Conservation (phyloP, 1,284 basidiomycete genomes). For the Ganoderma resinaceum region DNA sequence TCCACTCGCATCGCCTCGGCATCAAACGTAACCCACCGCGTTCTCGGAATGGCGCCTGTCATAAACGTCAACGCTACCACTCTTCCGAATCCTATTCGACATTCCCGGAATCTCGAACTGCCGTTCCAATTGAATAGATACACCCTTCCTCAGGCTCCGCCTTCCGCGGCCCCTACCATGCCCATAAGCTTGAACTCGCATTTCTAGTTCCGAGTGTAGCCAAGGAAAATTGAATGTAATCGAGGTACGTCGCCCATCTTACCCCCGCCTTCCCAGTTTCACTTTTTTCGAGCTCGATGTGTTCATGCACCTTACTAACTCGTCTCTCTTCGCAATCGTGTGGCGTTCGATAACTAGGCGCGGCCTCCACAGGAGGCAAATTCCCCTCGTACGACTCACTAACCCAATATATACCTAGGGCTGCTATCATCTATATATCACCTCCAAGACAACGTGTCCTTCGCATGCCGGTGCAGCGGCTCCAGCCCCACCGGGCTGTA, state of each 20-base stretch:
- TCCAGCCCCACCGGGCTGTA: not conserved
- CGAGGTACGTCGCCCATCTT: not conserved
- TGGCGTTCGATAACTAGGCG: not conserved
- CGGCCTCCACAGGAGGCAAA: not conserved
- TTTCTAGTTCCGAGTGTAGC: not conserved
- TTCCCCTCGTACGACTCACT: not conserved
- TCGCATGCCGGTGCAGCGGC: not conserved
- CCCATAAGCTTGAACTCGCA: not conserved
- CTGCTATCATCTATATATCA: not conserved
- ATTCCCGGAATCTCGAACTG: not conserved
- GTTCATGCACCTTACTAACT: not conserved
- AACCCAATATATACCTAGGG: not conserved
- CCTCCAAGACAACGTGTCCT: not conserved
- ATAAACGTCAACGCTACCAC: not conserved
- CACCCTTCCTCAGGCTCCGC: too few relatives aligned
- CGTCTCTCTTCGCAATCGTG: not conserved
- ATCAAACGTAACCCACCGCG: constrained; percentile 1
- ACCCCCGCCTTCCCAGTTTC: not conserved
- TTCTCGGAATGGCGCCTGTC: not conserved
- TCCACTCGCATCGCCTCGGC: not conserved
- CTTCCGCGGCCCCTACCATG: not conserved
- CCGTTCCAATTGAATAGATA: not conserved
- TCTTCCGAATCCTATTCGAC: not conserved
- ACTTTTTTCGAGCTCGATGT: not conserved
- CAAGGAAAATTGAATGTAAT: not conserved